These are phyloP conservation scores for Ceratobasidium sp. DNA, from an alignment of 1,284 basidiomycete genomes.

Conservation along the genomic window DNA sequence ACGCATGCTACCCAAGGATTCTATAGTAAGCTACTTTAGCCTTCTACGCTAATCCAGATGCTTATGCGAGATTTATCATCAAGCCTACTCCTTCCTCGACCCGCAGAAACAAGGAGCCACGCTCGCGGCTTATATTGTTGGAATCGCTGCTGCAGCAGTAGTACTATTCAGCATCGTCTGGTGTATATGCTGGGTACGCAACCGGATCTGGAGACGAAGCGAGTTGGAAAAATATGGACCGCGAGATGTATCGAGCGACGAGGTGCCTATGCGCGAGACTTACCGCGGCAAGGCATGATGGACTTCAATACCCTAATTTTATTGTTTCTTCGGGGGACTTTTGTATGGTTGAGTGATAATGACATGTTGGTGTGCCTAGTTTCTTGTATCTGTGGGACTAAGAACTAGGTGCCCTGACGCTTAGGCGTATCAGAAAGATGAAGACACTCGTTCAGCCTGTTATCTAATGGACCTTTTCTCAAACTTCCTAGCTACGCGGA, in stretches of 20 bases:
- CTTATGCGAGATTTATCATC: neutral
- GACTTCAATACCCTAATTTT: neutral
- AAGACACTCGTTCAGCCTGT: too few species aligned
- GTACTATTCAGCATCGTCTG: slow-evolving; percentile 62
- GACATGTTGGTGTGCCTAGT: neutral
- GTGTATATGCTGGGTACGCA: slow-evolving; percentile 49
- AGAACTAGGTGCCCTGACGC: too few species aligned
- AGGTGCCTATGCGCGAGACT: slow-evolving; percentile 13
- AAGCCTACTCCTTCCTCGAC: slow-evolving; percentile 66
- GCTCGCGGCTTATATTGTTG: slow-evolving; percentile 68
- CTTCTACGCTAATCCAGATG: neutral
- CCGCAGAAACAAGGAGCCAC: slow-evolving; percentile 56
- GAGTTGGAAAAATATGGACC: slow-evolving; percentile 30
- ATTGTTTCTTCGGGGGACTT: neutral
- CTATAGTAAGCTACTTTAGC: slow-evolving; percentile 64
- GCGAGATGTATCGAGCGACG: slow-evolving; percentile 25
- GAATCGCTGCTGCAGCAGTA: slow-evolving; percentile 64
- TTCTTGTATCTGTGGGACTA: neutral
- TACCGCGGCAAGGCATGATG: slow-evolving; percentile 13
- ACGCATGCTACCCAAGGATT: slow-evolving; percentile 70
- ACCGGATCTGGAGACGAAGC: slow-evolving; percentile 34
- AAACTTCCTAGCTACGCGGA: too few species aligned
- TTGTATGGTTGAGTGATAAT: too few species aligned
- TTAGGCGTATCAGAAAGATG: too few species aligned
- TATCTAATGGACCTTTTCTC: too few species aligned